Percentiles rank a stretch among this genome's conserved stretches.
These are phyloP conservation scores for Cryptococcus maquisensis DNA, from an alignment of 1,284 basidiomycete genomes.

Conservation along the genomic window DNA sequence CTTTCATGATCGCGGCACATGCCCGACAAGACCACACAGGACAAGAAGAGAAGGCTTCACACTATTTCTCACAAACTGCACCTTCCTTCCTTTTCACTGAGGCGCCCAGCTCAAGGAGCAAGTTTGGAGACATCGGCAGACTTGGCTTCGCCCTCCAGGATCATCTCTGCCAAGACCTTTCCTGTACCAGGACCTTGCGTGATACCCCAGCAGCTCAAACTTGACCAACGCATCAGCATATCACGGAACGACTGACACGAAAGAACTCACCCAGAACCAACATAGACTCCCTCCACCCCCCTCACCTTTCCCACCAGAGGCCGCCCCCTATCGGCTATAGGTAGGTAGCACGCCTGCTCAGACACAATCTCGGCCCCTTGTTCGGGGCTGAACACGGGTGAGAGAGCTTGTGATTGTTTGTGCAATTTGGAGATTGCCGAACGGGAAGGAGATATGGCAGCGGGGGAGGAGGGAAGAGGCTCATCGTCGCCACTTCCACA, in stretches of 20 bases:
- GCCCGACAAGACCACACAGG: too few species aligned
- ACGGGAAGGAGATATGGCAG: constrained; percentile 47
- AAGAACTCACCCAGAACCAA: constrained; percentile 44
- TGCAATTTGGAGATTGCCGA: constrained; percentile 49
- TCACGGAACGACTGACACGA: neutral
- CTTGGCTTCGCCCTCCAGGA: constrained; percentile 52
- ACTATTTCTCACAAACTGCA: too few species aligned
- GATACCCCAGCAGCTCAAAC: constrained; percentile 38
- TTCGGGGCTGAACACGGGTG: constrained; percentile 45
- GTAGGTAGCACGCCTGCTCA: constrained; percentile 56
- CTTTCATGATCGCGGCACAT: too few species aligned
- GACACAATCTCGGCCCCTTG: constrained; percentile 44
- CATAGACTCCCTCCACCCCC: constrained; percentile 49
- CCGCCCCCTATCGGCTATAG: constrained; percentile 52
- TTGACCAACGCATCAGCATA: neutral
- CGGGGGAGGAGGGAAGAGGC: constrained; percentile 44
- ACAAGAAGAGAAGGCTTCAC: too few species aligned
- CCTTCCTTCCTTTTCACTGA: too few species aligned
- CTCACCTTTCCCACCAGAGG: constrained; percentile 53
- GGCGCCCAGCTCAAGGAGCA: constrained; percentile 22
- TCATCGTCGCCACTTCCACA: constrained; percentile 47
- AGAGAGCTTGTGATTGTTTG: constrained; percentile 50
- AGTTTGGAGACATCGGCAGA: constrained; percentile 54
- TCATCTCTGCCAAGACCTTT: constrained; percentile 53
- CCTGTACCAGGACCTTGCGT: constrained; percentile 54